Percentiles rank a stretch among this genome's conserved stretches.
Evolutionary conservation across 306 rosid genomes (phyloP).

Genomic region (Fragaria vesca): DNA sequence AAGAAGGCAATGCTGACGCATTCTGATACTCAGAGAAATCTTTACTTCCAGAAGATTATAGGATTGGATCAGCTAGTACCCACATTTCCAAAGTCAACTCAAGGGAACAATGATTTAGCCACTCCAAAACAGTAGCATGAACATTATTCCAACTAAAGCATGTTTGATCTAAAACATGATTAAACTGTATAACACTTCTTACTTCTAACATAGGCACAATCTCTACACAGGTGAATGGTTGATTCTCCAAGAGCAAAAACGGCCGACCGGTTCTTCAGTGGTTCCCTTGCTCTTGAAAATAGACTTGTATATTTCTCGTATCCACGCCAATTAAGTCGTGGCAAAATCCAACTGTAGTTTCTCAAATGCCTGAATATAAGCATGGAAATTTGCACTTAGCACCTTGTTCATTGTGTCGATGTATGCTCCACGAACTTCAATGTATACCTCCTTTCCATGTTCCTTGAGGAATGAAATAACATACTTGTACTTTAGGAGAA

Average conservation of each 20-base stretch:
- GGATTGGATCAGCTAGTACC: too few relatives aligned
- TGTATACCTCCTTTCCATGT: conserved; percentile 84
- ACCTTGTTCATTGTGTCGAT: conserved; percentile 97
- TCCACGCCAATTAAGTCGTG: conserved; percentile 96
- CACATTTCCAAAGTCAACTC: too few relatives aligned
- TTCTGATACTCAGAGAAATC: too few relatives aligned
- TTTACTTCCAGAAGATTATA: too few relatives aligned
- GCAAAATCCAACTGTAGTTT: conserved; percentile 96
- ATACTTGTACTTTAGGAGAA: conserved; percentile 95
- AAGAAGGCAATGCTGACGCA: too few relatives aligned
- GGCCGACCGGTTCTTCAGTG: conserved; percentile 94
- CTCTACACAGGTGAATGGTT: too few relatives aligned
- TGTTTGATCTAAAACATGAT: too few relatives aligned
- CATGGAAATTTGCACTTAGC: conserved; percentile 95
- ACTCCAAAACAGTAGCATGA: too few relatives aligned
- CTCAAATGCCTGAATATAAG: conserved; percentile 91
- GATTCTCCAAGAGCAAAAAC: conserved; percentile 84
- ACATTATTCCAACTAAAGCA: too few relatives aligned
- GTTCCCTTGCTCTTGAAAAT: conserved; percentile 80
- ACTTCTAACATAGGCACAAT: too few relatives aligned
- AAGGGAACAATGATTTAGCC: too few relatives aligned
- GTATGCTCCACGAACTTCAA: conserved; percentile 87
- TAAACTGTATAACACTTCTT: too few relatives aligned
- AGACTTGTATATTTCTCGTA: conserved; percentile 71
- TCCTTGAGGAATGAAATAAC: conserved; percentile 79